Evolutionary conservation across 164 flowering plant species (phyloP).

Genomic region (Macadamia tetraphylla): DNA sequence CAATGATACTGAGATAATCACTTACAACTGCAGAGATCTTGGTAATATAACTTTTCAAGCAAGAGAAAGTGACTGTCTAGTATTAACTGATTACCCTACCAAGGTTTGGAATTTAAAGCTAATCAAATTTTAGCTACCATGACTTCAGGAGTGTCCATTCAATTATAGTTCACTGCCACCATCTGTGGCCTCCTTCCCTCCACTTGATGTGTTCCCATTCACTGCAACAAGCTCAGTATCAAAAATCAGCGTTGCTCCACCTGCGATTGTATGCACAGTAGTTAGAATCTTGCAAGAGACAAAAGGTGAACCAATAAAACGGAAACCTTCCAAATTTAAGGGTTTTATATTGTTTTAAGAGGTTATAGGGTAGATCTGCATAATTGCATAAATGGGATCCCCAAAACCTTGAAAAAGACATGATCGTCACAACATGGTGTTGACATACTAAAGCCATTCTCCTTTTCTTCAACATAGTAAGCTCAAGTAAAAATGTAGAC

Average conservation of each 20-base stretch:
- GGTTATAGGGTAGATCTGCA: not conserved
- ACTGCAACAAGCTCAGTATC: constrained; percentile 94
- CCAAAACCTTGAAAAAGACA: too few relatives aligned
- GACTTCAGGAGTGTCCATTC: not conserved
- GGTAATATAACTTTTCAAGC: too few relatives aligned
- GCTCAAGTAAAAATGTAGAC: too few relatives aligned
- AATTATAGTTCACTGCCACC: constrained; percentile 42
- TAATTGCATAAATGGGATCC: too few relatives aligned
- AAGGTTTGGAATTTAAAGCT: not conserved
- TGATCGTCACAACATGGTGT: too few relatives aligned
- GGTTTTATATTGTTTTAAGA: not conserved
- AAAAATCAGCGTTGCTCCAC: constrained; percentile 91
- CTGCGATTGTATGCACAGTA: constrained; percentile 29
- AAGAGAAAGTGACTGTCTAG: not conserved
- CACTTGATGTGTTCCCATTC: constrained; percentile 52
- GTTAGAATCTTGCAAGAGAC: not conserved
- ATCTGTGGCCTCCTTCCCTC: constrained; percentile 19
- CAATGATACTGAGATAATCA: too few relatives aligned
- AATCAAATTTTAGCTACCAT: not conserved
- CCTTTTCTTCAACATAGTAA: too few relatives aligned
- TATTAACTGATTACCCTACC: not conserved
- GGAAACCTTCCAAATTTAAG: not conserved
- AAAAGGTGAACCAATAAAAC: not conserved
- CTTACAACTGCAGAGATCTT: too few relatives aligned
- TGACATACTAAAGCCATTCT: too few relatives aligned